Base-by-base conservation (phyloP, 164 flowering plant species). In the Piper betle region DNA sequence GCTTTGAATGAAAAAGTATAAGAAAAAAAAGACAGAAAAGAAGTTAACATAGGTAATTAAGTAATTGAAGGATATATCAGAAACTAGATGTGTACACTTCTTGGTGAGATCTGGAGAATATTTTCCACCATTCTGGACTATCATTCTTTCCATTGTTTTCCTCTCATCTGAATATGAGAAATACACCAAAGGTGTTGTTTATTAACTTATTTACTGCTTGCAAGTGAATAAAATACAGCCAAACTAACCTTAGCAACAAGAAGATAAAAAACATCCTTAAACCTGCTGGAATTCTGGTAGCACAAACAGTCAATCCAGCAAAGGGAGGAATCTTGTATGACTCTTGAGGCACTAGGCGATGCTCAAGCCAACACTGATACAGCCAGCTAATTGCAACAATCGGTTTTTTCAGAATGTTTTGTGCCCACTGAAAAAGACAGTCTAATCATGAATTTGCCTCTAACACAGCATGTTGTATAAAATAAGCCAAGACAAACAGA, bases 351-450 rank as follows among this genome's bases (percentile, higher is more conserved):
- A 90, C 97, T 69, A 84, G 71, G 57, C 96, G 97, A 62, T 93
- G 99, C 79, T 90, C 97, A 65, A 61, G 81, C 94, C 97, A 86
- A 75, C 99, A 93, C 58, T 88, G 92, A 62, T 76, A 50, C 67
- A 93, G 69, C 99, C 99, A 93, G 64, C 66, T 66, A 46, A 73
- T 63, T 39, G 91, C 78, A 58, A 93, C 92, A 69, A 86, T 69
- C 53, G 97, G 97, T 73, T 85, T 93, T 81, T 83, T 86, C 8
- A 78, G 81, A 68, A 57, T 58, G 63, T 79, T 81, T 61, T 68
- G 61, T 65, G 96, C 99, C 97, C 95, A 90, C 99, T 93, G 83
- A 69, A 77, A 53, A 57, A 56, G 50, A 20, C 6, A 15, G 50
- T 46, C 6, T 15, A 46, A 9, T 15, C 50, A 5, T 10, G 10